A percentile compares a stretch with the other conserved stretches of the same genome.
phyloP scores from a whole-genome alignment of 2,329 filamentous ascomycete genomes.

The Pseudogymnoascus sp. region DNA sequence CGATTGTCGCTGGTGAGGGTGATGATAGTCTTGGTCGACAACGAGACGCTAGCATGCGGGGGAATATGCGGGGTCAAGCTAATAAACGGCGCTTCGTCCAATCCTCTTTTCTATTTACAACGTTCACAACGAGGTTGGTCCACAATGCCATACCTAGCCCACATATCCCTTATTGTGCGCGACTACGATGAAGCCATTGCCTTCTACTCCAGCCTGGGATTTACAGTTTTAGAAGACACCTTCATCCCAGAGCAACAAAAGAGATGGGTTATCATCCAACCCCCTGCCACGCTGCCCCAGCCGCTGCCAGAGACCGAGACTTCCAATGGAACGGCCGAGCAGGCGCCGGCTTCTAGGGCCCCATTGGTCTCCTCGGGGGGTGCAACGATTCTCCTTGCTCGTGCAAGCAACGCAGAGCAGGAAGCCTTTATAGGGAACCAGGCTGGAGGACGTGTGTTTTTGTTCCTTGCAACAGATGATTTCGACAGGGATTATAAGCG shows the following conservation, averaged over 20 bases:
- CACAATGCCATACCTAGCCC: neutral
- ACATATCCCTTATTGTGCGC: constrained; percentile 3
- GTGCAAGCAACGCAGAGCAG: neutral
- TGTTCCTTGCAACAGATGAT: constrained; percentile 12
- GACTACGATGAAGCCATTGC: constrained; percentile 8
- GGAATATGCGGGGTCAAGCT: too few species aligned
- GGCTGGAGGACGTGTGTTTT: constrained; percentile 9
- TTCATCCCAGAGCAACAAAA: constrained; percentile 3
- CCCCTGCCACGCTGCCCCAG: neutral
- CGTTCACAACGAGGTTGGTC: neutral
- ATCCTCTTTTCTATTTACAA: too few species aligned
- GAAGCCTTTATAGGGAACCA: constrained; percentile 6
- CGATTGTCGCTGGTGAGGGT: too few species aligned
- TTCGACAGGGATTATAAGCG: neutral
- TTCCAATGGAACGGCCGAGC: neutral
- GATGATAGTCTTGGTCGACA: too few species aligned
- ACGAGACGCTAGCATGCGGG: too few species aligned
- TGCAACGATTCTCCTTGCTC: neutral
- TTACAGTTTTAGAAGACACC: neutral
- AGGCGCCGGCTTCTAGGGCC: neutral
- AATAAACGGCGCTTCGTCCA: too few species aligned
- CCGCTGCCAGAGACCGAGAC: neutral
- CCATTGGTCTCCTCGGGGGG: neutral
- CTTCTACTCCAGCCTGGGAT: neutral
- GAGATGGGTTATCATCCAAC: constrained; percentile 4